Conservation (phyloP, 164 flowering plant genomes). For the Warburgia ugandensis region DNA sequence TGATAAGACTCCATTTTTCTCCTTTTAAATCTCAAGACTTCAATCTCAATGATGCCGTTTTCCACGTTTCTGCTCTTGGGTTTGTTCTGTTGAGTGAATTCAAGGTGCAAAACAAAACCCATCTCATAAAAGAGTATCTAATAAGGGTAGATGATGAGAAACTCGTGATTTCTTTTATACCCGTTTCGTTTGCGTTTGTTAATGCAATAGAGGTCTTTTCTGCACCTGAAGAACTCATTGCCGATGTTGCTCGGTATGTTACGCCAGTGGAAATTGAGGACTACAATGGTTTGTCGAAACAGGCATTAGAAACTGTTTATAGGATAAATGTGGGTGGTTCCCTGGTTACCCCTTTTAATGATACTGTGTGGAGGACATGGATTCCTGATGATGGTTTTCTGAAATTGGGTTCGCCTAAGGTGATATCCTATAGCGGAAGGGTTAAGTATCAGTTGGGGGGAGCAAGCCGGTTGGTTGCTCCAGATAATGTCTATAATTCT, state of each 20-base stretch:
- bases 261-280: slow-evolving; percentile 6
- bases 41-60: slow-evolving; percentile 26
- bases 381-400: slow-evolving; percentile 32
- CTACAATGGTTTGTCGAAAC: slow-evolving; percentile 28
- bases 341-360: slow-evolving; percentile 37
- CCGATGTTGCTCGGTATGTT: slow-evolving; percentile 30
- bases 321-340: slow-evolving; percentile 90
- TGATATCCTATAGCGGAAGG: slow-evolving; percentile 23
- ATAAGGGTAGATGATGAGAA: slow-evolving; percentile 1
- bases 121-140: slow-evolving; percentile 11
- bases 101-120: neutral
- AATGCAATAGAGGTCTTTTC: slow-evolving; percentile 81
- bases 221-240: slow-evolving; percentile 48
- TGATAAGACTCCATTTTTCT: slow-evolving; percentile 75
- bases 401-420: slow-evolving; percentile 5
- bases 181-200: slow-evolving; percentile 54
- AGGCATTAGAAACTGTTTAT: slow-evolving; percentile 52
- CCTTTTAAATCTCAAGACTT: slow-evolving; percentile 25
- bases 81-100: slow-evolving; percentile 8
- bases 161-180: slow-evolving; percentile 40
- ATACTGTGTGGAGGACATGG: slow-evolving; percentile 78
- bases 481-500: slow-evolving; percentile 58
- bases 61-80: slow-evolving; percentile 24
- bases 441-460: slow-evolving; percentile 34
- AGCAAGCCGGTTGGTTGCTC: slow-evolving; percentile 50